These are phyloP conservation scores for Sugiyamaella marilandica DNA, from an alignment of 805 yeast genomes.

Conservation along the genomic window DNA sequence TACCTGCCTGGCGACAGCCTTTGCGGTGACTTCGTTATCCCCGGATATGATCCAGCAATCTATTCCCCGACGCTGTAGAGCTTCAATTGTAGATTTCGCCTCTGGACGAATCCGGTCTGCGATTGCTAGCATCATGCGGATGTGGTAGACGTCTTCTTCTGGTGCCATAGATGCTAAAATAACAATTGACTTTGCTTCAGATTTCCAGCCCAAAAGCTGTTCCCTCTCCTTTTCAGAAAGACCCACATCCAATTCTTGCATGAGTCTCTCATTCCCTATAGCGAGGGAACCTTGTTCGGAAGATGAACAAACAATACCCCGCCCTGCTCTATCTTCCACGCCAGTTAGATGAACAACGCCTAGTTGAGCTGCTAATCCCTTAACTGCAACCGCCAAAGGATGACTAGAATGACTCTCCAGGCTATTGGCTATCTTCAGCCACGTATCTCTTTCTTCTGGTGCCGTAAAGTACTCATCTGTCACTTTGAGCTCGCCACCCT, in stretches of 20 bases:
- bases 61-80: constrained; percentile 40
- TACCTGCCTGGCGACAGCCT: constrained; percentile 57
- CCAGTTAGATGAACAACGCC: constrained; percentile 36
- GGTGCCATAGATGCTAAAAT: constrained; percentile 41
- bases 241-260: constrained; percentile 43
- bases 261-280: constrained; percentile 57
- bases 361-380: neutral
- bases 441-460: constrained; percentile 16
- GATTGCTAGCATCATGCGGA: constrained; percentile 49
- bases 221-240: constrained; percentile 13
- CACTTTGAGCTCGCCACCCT: constrained; percentile 53
- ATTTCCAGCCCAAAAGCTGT: constrained; percentile 50
- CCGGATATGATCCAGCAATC: constrained; percentile 76
- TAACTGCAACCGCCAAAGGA: constrained; percentile 46
- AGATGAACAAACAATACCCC: constrained; percentile 41
- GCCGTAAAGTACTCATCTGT: constrained; percentile 38
- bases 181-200: constrained; percentile 59
- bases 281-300: constrained; percentile 18
- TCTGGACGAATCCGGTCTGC: constrained; percentile 54
- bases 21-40: constrained; percentile 63
- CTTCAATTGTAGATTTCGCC: constrained; percentile 46
- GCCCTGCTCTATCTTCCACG: constrained; percentile 54
- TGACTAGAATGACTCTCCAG: constrained; percentile 63
- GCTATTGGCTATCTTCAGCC: constrained; percentile 50
- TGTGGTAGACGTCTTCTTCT: constrained; percentile 26